These are phyloP conservation scores for Eustoma russellianum DNA, from an alignment of 257 asterid species.

Conservation along the genomic window DNA sequence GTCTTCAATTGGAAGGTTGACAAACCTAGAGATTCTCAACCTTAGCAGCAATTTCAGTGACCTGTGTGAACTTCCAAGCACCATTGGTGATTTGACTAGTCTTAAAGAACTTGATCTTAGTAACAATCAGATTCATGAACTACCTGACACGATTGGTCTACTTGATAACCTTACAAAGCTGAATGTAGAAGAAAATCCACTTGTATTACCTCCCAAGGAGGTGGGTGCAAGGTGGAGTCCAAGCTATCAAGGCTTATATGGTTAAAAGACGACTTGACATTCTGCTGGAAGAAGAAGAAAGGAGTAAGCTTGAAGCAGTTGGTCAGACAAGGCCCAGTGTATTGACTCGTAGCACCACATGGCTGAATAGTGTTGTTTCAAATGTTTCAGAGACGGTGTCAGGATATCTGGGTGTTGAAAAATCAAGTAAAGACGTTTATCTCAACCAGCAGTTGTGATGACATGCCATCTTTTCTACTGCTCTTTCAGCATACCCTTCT, in stretches of 20 bases:
- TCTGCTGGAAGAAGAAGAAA: constrained; percentile 43
- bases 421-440: constrained; percentile 41
- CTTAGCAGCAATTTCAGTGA: constrained; percentile 83
- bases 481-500: too few relatives aligned
- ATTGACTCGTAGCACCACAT: constrained; percentile 62
- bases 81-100: constrained; percentile 57
- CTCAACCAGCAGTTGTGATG: constrained; percentile 59
- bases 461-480: constrained; percentile 4
- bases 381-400: constrained; percentile 46
- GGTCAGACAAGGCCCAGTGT: constrained; percentile 28
- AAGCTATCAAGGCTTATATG: constrained; percentile 61
- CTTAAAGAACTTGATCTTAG: constrained; percentile 84
- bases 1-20: constrained; percentile 46
- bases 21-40: constrained; percentile 61
- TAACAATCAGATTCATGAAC: constrained; percentile 80
- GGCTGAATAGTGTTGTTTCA: constrained; percentile 49
- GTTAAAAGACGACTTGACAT: constrained; percentile 46
- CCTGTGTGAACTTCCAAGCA: constrained; percentile 58
- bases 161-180: constrained; percentile 50
- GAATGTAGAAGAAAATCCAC: constrained; percentile 75
- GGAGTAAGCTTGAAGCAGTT: constrained; percentile 22
- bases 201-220: constrained; percentile 67
- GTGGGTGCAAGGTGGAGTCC: constrained; percentile 55
- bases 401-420: constrained; percentile 40
- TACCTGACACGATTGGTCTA: constrained; percentile 64